Evolutionary conservation across 371 early-diverging fungal species (phyloP).

Genomic region (Syncephalis fuscata): DNA sequence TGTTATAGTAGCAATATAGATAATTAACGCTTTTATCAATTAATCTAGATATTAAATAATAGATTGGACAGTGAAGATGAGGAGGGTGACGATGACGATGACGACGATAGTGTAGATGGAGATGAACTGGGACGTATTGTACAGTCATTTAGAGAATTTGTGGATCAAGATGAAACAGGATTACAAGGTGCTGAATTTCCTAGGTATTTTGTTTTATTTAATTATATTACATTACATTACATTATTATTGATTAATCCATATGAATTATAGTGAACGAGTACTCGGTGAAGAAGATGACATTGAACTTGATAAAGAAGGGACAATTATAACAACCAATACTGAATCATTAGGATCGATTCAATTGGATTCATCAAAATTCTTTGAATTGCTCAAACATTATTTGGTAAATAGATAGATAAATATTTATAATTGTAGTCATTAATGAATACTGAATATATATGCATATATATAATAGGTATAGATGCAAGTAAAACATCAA

Average conservation of each 20-base stretch:
- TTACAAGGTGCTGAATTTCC: constrained; percentile 59
- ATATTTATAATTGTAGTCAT: too few relatives aligned
- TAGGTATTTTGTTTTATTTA: constrained; percentile 7
- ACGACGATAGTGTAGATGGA: constrained; percentile 13
- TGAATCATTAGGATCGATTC: constrained; percentile 2
- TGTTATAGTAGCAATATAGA: constrained; percentile 19
- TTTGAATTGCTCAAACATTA: constrained; percentile 1
- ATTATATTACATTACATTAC: constrained; percentile 3
- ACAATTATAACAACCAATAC: constrained; percentile 9
- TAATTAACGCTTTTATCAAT: constrained; percentile 5
- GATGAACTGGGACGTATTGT: constrained; percentile 43
- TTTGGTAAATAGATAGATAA: background rate
- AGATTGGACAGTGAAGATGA: constrained; percentile 5
- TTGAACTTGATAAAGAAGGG: constrained; percentile 13
- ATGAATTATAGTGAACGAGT: constrained; percentile 16
- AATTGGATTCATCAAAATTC: constrained; percentile 2
- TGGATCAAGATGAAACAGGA: constrained; percentile 50
- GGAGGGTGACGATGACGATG: constrained; percentile 10
- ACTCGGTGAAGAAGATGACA: constrained; percentile 12
- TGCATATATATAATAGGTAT: background rate
- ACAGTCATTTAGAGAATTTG: constrained; percentile 45
- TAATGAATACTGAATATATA: too few relatives aligned
- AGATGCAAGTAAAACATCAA: too few relatives aligned
- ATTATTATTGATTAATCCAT: background rate
- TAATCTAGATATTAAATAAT: too few relatives aligned